Evolutionary conservation across 2,329 filamentous ascomycete species (phyloP).

Genomic region (Ascochyta pisi): DNA sequence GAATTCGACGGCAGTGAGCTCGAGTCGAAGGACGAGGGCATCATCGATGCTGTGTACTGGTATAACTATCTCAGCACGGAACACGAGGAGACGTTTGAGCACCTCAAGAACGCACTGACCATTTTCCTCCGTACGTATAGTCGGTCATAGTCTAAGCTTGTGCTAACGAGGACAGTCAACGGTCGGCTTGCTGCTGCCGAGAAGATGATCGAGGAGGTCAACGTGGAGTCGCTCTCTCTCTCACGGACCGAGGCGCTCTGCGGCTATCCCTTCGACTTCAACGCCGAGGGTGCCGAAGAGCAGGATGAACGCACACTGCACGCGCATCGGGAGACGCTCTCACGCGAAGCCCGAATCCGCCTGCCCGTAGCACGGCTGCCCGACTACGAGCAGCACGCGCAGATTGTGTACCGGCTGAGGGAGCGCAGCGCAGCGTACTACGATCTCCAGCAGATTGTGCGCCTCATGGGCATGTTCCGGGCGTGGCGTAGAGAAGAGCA

Average conservation of each 20-base stretch:
- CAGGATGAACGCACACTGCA: constrained; percentile 35
- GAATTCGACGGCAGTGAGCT: constrained; percentile 68
- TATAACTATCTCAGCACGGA: constrained; percentile 74
- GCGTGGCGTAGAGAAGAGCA: constrained; percentile 54
- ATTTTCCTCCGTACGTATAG: constrained; percentile 78
- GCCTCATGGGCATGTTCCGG: constrained; percentile 51
- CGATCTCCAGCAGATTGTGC: constrained; percentile 53
- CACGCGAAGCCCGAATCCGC: constrained; percentile 25
- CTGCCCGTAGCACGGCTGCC: constrained; percentile 31
- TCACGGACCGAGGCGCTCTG: constrained; percentile 52
- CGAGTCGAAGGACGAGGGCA: constrained; percentile 69
- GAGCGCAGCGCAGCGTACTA: constrained; percentile 46
- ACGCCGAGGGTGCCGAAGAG: constrained; percentile 31
- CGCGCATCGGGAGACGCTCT: constrained; percentile 29
- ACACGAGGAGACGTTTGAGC: constrained; percentile 66
- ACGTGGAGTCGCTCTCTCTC: constrained; percentile 54
- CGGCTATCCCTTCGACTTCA: constrained; percentile 49
- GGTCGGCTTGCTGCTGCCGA: constrained; percentile 63
- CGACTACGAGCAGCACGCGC: constrained; percentile 27
- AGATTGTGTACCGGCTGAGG: constrained; percentile 32
- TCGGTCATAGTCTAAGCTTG: not conserved
- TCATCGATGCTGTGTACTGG: constrained; percentile 87
- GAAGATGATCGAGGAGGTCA: constrained; percentile 59
- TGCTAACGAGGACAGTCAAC: constrained; percentile 42
- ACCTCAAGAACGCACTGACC: constrained; percentile 77